Evolutionary conservation across 495 filamentous ascomycete genomes (phyloP), one percentile per base, ranked within the genome.

Genomic region (Entonaema liquescens): DNA sequence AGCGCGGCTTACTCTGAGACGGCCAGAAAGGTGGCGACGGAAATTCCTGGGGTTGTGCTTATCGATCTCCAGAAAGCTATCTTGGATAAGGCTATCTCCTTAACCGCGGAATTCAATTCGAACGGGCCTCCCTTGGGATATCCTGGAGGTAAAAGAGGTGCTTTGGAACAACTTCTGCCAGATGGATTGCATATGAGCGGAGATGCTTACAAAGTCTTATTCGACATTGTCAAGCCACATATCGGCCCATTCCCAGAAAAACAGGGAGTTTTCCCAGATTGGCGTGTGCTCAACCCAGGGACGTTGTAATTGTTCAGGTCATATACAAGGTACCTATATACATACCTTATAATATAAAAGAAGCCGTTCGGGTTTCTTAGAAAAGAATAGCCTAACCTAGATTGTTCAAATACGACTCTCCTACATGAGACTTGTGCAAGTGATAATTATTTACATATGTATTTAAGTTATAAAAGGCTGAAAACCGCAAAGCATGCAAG

Each of bases 31-130:
- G 84, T 95, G 19, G 93, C 87, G 0, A 77, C 83, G 26, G 86
- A 88, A 63, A 78, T 90, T 28, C 72, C 78, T 1, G 84, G 82
- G 2, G 76, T 95, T 6, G 85, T 88, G 2, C 87, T 94, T 4
- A 83, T 92, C 17, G 91, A 97, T 77, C 81, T 97, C 0, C 94
- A 91, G 87, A 85, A 84, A 42, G 86, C 88, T 0, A 84, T 96
- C 60, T 90, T 95, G 87, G 76, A 87, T 17, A 77, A 80, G 36
- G 86, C 88, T 26, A 77, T 80, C 36, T 72, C 67, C 23, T 76
- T 77, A 71, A 80, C 81, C 28, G 77, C 80, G n/a, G 77, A 75
- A 17, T 79, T 77, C 47, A 75, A 84, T 53, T 70, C 78, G 58
- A 77, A 73, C 26, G 79, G 83, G 1, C 74, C 77, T 23, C 72